Evolutionary conservation across 2,329 filamentous ascomycete genomes (phyloP), one percentile per base, ranked within the genome.

Genomic region (Cladosporium austrohemisphaericum): DNA sequence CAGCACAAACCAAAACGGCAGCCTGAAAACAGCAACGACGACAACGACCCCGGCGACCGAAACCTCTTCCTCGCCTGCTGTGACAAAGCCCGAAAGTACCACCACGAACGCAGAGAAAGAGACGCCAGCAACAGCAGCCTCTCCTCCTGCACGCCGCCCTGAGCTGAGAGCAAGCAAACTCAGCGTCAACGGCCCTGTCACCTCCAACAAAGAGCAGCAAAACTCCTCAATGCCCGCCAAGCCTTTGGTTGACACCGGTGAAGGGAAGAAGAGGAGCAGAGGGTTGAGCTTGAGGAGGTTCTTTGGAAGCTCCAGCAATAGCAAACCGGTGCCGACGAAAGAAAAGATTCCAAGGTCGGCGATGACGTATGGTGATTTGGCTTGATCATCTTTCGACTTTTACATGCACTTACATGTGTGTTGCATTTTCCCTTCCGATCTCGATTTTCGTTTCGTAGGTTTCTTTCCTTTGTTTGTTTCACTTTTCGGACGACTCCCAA

Each of bases 331-430:
- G 45, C 7, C 25, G 25, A 16, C 28, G 31, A 49, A 10, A 16
- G 38, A 33, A 23, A 41, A 23, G 36, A 5, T 20, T 28, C 29
- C 36, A 28, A 32, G 46, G 37, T 26, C 36, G 14, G 46, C 36
- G 36, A 49, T 49, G 46, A 41, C 38, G 13, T 49, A 49, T 35
- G 46, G 46, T 8, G 46, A 49, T 29, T 36, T 49, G 46, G 46
- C 38, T 33, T 49, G 46, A 47, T 38, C 5, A 5, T 35, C 11
- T 13, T 35, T 6, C n/a, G n/a, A n/a, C n/a, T n/a, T n/a, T n/a
- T n/a, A n/a, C n/a, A n/a, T n/a, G n/a, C n/a, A n/a, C n/a, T n/a
- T n/a, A n/a, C n/a, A n/a, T n/a, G n/a, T n/a, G n/a, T n/a, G n/a
- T n/a, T n/a, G n/a, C n/a, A n/a, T n/a, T n/a, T n/a, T n/a, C n/a